Percentiles rank a stretch among this genome's conserved stretches.
Evolutionary conservation across 345 rosid species (phyloP).

Genomic region (Salix udensis): DNA sequence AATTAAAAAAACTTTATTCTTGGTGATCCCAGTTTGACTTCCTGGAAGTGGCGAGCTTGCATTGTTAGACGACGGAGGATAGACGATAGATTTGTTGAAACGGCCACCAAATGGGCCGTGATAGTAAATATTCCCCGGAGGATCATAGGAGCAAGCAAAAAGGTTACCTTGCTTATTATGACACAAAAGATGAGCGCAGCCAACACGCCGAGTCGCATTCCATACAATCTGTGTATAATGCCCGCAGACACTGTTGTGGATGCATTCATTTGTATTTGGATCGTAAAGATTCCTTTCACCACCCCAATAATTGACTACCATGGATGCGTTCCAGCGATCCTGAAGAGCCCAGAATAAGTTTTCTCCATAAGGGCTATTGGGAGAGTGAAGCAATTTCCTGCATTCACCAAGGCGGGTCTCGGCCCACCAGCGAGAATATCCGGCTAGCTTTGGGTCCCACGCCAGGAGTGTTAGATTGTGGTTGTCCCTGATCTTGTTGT

Average conservation of each 20-base stretch:
- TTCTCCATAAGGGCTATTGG: constrained; percentile 46
- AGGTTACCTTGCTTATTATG: constrained; percentile 21
- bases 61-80: background rate
- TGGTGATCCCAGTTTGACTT: background rate
- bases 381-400: constrained; percentile 32
- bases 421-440: constrained; percentile 41
- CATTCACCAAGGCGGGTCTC: constrained; percentile 31
- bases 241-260: constrained; percentile 32
- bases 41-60: background rate
- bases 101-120: constrained; percentile 40
- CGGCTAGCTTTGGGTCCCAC: constrained; percentile 43
- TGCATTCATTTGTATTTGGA: constrained; percentile 29
- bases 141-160: constrained; percentile 42
- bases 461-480: constrained; percentile 22
- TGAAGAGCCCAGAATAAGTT: constrained; percentile 44
- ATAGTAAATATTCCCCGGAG: constrained; percentile 45
- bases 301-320: constrained; percentile 40
- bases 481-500: constrained; percentile 34
- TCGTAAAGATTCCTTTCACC: constrained; percentile 32
- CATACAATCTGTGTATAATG: constrained; percentile 64
- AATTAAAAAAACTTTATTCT: background rate
- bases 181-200: constrained; percentile 40
- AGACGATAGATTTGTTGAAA: constrained; percentile 3
- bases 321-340: constrained; percentile 34
- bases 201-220: constrained; percentile 29